Conservation (phyloP, 139 green algal genomes). For the Closterium sp. region DNA sequence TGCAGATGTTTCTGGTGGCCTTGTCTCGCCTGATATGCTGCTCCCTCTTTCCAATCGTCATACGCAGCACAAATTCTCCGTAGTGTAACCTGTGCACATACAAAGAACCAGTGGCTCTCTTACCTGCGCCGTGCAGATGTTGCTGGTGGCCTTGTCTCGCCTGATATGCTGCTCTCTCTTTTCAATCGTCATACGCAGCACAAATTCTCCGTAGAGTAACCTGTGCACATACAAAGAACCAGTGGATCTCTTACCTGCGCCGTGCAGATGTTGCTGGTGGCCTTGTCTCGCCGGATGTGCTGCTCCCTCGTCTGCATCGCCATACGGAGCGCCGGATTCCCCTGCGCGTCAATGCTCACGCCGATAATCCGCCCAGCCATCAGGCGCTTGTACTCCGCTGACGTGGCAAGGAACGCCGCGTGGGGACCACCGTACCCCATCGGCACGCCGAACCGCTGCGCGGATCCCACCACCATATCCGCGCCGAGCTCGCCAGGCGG, state of each 20-base stretch:
- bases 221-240: too few relatives aligned
- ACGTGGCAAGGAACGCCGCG: constrained; percentile 94
- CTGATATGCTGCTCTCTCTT: too few relatives aligned
- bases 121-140: too few relatives aligned
- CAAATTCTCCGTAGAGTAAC: too few relatives aligned
- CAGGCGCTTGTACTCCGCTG: constrained; percentile 77
- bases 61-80: too few relatives aligned
- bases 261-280: constrained; percentile 99
- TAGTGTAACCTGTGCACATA: too few relatives aligned
- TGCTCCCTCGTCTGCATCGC: constrained; percentile 99
- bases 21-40: too few relatives aligned
- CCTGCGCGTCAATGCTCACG: constrained; percentile 80
- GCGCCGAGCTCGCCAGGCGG: constrained; percentile 96
- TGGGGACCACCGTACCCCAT: constrained; percentile 99
- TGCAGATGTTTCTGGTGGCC: too few relatives aligned
- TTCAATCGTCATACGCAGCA: too few relatives aligned
- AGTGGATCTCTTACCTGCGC: constrained; percentile 58
- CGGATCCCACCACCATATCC: constrained; percentile 95
- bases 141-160: too few relatives aligned
- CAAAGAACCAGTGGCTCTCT: too few relatives aligned
- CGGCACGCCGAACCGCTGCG: constrained; percentile 94
- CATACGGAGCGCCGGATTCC: constrained; percentile 92
- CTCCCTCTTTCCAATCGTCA: too few relatives aligned
- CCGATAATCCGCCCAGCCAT: constrained; percentile 98
- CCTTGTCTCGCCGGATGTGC: constrained; percentile 99